A percentile compares a stretch with the other conserved stretches of the same genome.
These are phyloP conservation scores for Discostella stelligera DNA, from an alignment of 352 stramenopile species.

Conservation along the genomic window DNA sequence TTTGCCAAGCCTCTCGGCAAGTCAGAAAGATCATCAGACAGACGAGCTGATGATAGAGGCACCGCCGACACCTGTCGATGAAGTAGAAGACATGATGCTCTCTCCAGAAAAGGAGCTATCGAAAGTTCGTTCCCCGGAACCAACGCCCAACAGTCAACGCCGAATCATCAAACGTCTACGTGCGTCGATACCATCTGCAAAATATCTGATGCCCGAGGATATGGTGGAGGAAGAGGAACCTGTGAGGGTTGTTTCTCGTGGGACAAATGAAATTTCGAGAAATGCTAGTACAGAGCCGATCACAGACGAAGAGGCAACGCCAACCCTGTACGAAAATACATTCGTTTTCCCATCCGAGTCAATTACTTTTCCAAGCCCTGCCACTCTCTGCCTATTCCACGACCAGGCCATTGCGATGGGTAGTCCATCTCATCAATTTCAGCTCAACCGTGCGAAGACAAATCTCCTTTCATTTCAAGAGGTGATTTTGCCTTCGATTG, in stretches of 20 bases:
- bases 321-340: conserved; percentile 32
- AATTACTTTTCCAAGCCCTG: conserved; percentile 19
- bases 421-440: conserved; percentile 49
- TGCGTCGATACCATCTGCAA: conserved; percentile 39
- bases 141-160: conserved; percentile 55
- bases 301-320: conserved; percentile 7
- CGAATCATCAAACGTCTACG: conserved; percentile 47
- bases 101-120: conserved; percentile 25
- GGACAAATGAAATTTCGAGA: not conserved
- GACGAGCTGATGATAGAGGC: not conserved
- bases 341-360: conserved; percentile 40
- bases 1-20: conserved; percentile 11
- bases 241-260: not conserved
- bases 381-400: conserved; percentile 39
- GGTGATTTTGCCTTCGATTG: conserved; percentile 52
- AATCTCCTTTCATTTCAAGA: conserved; percentile 53
- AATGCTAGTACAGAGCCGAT: not conserved
- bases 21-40: not conserved
- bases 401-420: conserved; percentile 35
- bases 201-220: conserved; percentile 42
- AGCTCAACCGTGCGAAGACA: conserved; percentile 38
- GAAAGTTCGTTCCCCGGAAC: conserved; percentile 37
- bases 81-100: conserved; percentile 5
- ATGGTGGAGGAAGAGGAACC: conserved; percentile 23
- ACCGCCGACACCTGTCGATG: not conserved